Evolutionary conservation across 345 rosid genomes (phyloP).

Genomic region (Brassica cretica): DNA sequence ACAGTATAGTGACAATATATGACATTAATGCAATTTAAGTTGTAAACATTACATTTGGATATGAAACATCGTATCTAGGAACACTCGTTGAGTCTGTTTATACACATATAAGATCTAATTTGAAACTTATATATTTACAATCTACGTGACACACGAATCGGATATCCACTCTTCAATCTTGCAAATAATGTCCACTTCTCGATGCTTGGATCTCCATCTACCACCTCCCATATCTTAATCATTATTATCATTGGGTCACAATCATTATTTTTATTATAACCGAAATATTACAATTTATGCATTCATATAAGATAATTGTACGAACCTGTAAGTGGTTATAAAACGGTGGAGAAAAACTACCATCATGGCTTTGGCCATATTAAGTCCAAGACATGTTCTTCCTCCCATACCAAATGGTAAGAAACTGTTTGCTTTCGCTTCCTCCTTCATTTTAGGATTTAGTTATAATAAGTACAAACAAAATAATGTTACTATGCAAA

Average conservation of each 20-base stretch:
- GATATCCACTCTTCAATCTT: constrained; percentile 64
- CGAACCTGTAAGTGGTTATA: constrained; percentile 66
- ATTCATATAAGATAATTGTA: neutral
- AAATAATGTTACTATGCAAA: neutral
- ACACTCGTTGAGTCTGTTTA: constrained; percentile 4
- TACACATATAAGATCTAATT: constrained; percentile 6
- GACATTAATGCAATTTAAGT: neutral
- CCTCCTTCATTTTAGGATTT: constrained; percentile 46
- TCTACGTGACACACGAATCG: constrained; percentile 50
- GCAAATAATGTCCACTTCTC: constrained; percentile 80
- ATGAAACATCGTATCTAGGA: constrained; percentile 13
- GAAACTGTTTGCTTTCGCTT: constrained; percentile 56
- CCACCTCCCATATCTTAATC: constrained; percentile 65
- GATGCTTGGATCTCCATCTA: constrained; percentile 57
- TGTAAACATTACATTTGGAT: constrained; percentile 8
- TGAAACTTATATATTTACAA: constrained; percentile 25
- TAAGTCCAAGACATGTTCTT: constrained; percentile 77
- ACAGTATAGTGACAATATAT: constrained; percentile 7
- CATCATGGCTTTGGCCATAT: constrained; percentile 91
- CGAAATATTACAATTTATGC: neutral
- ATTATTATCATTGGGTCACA: neutral
- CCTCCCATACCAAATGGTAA: constrained; percentile 86
- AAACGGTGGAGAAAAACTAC: constrained; percentile 83
- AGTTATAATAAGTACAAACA: neutral
- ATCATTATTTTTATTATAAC: neutral